These are phyloP conservation scores for Jatropha curcas DNA, from an alignment of 345 rosid species.

Conservation along the genomic window DNA sequence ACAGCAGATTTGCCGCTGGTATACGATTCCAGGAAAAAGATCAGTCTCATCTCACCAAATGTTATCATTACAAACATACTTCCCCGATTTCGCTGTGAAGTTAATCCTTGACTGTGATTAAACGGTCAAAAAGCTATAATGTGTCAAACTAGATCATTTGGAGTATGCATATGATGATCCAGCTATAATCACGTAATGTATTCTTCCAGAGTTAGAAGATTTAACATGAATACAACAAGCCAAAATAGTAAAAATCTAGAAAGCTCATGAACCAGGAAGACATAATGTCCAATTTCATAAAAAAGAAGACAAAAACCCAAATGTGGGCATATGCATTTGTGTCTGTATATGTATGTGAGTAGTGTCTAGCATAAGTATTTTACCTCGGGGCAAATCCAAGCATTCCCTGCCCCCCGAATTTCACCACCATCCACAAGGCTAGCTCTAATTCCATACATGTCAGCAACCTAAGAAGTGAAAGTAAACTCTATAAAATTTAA, in stretches of 20 bases:
- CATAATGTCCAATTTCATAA: neutral
- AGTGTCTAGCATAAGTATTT: constrained; percentile 13
- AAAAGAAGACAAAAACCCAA: neutral
- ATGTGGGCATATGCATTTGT: neutral
- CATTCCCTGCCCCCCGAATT: constrained; percentile 98
- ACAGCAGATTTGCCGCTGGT: no score
- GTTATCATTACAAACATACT: no score
- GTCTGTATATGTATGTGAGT: neutral
- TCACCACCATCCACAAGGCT: constrained; percentile 99
- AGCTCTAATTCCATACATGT: constrained; percentile 96
- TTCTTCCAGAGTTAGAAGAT: neutral
- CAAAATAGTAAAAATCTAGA: neutral
- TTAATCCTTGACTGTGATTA: neutral
- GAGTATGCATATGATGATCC: neutral
- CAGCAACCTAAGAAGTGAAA: constrained; percentile 69
- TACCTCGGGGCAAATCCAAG: constrained; percentile 99
- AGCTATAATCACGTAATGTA: neutral
- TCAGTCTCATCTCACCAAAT: no score
- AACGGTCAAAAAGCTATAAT: neutral
- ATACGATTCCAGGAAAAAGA: no score
- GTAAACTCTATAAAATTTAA: neutral
- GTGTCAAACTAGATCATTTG: neutral
- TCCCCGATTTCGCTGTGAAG: no score
- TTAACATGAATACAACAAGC: neutral
- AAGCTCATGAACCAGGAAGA: constrained; percentile 5